Evolutionary conservation across 208 protist species (phyloP).

Genomic region (Vickermania spadyakhi): DNA sequence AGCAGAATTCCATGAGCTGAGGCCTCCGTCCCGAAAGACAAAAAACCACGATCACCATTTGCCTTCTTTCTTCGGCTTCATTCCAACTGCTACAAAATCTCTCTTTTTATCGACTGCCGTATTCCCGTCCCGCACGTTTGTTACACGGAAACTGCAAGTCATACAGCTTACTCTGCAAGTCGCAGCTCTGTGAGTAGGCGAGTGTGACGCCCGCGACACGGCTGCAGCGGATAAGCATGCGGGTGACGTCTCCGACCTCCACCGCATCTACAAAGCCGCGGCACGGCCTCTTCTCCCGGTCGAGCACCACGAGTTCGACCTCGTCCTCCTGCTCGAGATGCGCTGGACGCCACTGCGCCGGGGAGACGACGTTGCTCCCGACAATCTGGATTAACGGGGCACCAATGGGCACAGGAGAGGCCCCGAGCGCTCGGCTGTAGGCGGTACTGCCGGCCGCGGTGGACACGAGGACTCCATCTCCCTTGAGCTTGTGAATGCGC

Average conservation of each 20-base stretch:
- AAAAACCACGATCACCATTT: too few relatives aligned
- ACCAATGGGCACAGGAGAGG: slow-evolving; percentile 80
- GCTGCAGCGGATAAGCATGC: slow-evolving; percentile 78
- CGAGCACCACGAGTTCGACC: slow-evolving; percentile 84
- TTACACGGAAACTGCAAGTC: slow-evolving; percentile 85
- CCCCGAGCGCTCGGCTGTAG: slow-evolving; percentile 79
- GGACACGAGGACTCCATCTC: slow-evolving; percentile 82
- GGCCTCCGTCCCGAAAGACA: too few relatives aligned
- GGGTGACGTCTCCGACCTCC: slow-evolving; percentile 69
- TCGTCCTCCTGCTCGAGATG: slow-evolving; percentile 84
- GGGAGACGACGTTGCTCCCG: slow-evolving; percentile 85
- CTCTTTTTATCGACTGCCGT: too few relatives aligned
- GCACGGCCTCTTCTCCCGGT: slow-evolving; percentile 75
- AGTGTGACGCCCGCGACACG: slow-evolving; percentile 71
- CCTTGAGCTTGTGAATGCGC: slow-evolving; percentile 64
- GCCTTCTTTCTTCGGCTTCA: too few relatives aligned
- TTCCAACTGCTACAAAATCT: too few relatives aligned
- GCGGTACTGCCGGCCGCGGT: slow-evolving; percentile 86
- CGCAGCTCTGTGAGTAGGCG: slow-evolving; percentile 80
- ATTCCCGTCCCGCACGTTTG: too few relatives aligned
- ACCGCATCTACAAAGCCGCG: slow-evolving; percentile 86
- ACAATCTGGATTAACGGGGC: slow-evolving; percentile 84
- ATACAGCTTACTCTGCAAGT: slow-evolving; percentile 85
- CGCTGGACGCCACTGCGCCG: slow-evolving; percentile 77
- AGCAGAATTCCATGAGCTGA: too few relatives aligned